Conservation (phyloP, 768 basidiomycete species). For the Lactarius sanguifluus region DNA sequence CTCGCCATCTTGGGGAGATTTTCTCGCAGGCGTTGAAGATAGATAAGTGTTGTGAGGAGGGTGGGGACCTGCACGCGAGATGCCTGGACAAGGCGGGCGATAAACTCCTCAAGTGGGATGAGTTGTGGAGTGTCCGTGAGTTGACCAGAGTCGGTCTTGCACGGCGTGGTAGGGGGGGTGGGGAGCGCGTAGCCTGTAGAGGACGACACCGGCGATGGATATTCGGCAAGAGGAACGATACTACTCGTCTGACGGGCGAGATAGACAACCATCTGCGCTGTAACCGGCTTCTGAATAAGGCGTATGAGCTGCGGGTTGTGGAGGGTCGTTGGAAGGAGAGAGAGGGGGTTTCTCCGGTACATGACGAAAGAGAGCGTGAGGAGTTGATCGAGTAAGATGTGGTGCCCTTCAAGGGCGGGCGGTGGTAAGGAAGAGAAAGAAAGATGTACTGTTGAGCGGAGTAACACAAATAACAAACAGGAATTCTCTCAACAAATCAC, state of each 20-base stretch:
- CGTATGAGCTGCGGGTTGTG: conserved; percentile 82
- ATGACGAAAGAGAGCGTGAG: conserved; percentile 41
- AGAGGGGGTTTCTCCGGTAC: conserved; percentile 65
- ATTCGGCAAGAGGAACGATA: conserved; percentile 70
- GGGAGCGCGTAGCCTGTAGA: conserved; percentile 44
- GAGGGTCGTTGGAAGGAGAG: conserved; percentile 69
- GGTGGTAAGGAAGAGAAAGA: conserved; percentile 32
- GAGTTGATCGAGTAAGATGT: conserved; percentile 36
- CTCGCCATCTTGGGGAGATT: conserved; percentile 83
- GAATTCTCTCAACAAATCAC: conserved; percentile 20
- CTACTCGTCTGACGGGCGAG: conserved; percentile 76
- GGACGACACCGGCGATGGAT: conserved; percentile 35
- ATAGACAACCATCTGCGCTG: conserved; percentile 82
- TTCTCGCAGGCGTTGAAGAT: conserved; percentile 80
- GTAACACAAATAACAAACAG: conserved; percentile 24
- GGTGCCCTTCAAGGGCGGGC: conserved; percentile 40
- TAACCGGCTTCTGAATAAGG: conserved; percentile 75
- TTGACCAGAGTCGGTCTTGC: conserved; percentile 43
- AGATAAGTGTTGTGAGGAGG: conserved; percentile 85
- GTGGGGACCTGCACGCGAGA: conserved; percentile 91
- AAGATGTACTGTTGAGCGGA: conserved; percentile 25
- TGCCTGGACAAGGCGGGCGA: conserved; percentile 71
- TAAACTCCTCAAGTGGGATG: conserved; percentile 80
- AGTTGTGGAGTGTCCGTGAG: conserved; percentile 39
- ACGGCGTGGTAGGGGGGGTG: conserved; percentile 69